Conservation (phyloP, 2,329 filamentous ascomycete genomes). For the Tolypocladium inflatum region DNA sequence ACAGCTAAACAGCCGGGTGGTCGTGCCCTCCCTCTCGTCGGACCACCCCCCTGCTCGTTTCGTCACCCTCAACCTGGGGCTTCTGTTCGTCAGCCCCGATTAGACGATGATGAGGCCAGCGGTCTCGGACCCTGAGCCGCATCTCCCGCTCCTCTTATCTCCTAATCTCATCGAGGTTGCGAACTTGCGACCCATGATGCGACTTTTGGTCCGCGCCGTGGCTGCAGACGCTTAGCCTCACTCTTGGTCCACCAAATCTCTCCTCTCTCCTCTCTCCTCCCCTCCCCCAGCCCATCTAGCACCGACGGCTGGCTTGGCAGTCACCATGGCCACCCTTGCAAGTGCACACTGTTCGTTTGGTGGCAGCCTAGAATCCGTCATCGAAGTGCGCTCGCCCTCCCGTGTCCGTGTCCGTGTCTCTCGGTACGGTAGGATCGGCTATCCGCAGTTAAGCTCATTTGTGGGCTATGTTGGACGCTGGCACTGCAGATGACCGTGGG, state of each 20-base stretch:
- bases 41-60: background rate
- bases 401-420: background rate
- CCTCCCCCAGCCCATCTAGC: background rate
- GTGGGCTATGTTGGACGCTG: background rate
- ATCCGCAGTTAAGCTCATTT: background rate
- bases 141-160: background rate
- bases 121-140: background rate
- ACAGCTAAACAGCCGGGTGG: background rate
- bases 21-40: background rate
- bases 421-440: background rate
- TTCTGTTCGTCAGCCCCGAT: background rate
- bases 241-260: background rate
- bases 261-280: background rate
- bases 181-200: background rate
- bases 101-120: background rate
- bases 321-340: background rate
- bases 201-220: background rate
- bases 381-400: background rate
- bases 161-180: background rate
- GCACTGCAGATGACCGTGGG: background rate
- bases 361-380: background rate
- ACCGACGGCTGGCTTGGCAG: background rate
- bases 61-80: background rate
- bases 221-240: slow-evolving; percentile 1
- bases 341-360: background rate